These are phyloP conservation scores for Sarcodon sp. DNA, from an alignment of 768 basidiomycete genomes.

Conservation along the genomic window DNA sequence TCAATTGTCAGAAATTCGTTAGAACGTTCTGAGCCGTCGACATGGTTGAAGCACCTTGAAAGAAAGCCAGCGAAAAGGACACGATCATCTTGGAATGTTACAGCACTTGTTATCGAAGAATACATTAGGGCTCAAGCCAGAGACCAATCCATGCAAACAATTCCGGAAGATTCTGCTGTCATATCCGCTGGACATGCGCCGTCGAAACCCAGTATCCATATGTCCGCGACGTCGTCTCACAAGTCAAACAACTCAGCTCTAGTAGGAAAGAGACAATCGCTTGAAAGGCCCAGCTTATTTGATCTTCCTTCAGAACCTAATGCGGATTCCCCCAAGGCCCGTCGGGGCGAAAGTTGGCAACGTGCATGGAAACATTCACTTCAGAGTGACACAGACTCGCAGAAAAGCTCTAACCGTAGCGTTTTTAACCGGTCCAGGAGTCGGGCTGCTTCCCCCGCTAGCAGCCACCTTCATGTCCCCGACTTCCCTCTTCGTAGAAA, in stretches of 20 bases:
- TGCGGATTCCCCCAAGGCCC: slow-evolving; percentile 20
- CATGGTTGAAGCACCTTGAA: slow-evolving; percentile 59
- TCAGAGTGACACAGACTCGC: slow-evolving; percentile 11
- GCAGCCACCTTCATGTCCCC: slow-evolving; percentile 26
- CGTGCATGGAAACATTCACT: slow-evolving; percentile 9
- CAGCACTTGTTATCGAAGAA: slow-evolving; percentile 60
- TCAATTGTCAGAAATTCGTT: slow-evolving; percentile 33
- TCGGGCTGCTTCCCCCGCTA: slow-evolving; percentile 28
- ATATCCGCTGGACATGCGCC: slow-evolving; percentile 1
- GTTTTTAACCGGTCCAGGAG: slow-evolving; percentile 21
- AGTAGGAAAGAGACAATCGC: slow-evolving; percentile 17
- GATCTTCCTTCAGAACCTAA: slow-evolving; percentile 39
- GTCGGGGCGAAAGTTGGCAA: slow-evolving; percentile 20
- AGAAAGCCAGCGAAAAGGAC: slow-evolving; percentile 25
- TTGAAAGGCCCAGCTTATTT: slow-evolving; percentile 42
- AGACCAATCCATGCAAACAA: slow-evolving; percentile 26
- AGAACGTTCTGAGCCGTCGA: slow-evolving; percentile 55
- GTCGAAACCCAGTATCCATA: no score
- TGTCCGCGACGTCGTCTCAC: neutral
- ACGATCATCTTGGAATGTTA: slow-evolving; percentile 47
- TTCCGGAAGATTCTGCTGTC: slow-evolving; percentile 25
- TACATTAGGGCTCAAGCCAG: slow-evolving; percentile 31
- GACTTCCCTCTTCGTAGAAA: slow-evolving; percentile 21
- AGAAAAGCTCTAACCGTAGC: slow-evolving; percentile 20
- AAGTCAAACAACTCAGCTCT: slow-evolving; percentile 4